Evolutionary conservation across 345 rosid species (phyloP).

Genomic region (Ceriops zippeliana): DNA sequence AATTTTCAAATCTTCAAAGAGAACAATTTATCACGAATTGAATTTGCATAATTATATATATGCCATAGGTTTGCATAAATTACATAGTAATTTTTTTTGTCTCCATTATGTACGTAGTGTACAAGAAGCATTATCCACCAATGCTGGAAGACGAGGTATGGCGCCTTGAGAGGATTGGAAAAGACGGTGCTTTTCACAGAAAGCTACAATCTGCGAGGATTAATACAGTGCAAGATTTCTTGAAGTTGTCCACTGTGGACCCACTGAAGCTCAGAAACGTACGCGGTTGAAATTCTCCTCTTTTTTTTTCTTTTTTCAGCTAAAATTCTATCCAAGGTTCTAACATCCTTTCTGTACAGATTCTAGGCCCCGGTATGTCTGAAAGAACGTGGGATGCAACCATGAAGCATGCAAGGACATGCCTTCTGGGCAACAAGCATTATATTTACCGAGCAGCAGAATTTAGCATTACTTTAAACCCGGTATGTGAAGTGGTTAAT

Average conservation of each 20-base stretch:
- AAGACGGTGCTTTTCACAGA: constrained; percentile 83
- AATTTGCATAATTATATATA: no score
- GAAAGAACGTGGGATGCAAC: constrained; percentile 78
- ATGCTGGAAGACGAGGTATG: constrained; percentile 72
- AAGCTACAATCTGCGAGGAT: constrained; percentile 43
- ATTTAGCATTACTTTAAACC: constrained; percentile 44
- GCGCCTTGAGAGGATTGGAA: constrained; percentile 85
- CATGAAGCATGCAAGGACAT: constrained; percentile 66
- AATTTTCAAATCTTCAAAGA: no score
- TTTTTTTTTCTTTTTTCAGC: no score
- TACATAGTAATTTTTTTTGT: not conserved
- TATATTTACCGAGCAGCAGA: constrained; percentile 36
- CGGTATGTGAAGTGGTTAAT: constrained; percentile 59
- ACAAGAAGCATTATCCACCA: constrained; percentile 94
- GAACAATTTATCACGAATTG: no score
- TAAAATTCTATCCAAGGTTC: not conserved
- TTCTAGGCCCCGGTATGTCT: constrained; percentile 66
- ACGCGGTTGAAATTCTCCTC: not conserved
- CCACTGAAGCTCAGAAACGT: constrained; percentile 51
- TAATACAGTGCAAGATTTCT: constrained; percentile 69
- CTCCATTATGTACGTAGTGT: constrained; percentile 38
- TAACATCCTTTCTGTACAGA: constrained; percentile 28
- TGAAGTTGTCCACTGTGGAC: constrained; percentile 58
- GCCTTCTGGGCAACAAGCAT: constrained; percentile 54
- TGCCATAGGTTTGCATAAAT: not conserved